Evolutionary conservation across 2,329 filamentous ascomycete genomes (phyloP), one percentile per base, ranked within the genome.

Genomic region (Diaporthe citrichinensis): DNA sequence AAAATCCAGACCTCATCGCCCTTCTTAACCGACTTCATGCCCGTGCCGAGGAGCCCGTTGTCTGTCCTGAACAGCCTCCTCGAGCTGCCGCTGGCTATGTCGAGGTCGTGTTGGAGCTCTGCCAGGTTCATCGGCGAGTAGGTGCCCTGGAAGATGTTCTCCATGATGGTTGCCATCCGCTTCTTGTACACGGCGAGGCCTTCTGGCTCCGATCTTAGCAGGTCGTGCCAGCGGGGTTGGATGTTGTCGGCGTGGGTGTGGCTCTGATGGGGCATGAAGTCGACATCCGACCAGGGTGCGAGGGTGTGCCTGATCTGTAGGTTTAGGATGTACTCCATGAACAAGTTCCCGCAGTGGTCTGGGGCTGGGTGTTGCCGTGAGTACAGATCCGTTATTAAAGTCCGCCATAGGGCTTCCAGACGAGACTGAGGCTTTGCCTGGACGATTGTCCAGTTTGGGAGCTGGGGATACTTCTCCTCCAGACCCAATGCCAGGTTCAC

Each of bases 21-120:
- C 15, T 20, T 31, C 28, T 3, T 15, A 6, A 72, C 31, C n/a
- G 74, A 76, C 46, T 67, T 53, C 46, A 73, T 51, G 23, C 74
- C 74, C 6, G 74, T 74, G 7, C 74, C 74, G 17, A 76, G 72
- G 4, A 74, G 55, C 17, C 55, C 72, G 9, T 67, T 58, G 17
- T 67, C 57, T 6, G 62, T 71, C 28, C 74, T 57, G 14, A 76
- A 76, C 25, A 76, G 36, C 23, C 74, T 58, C 41, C 44, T 68
- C n/a, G 69, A 71, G 23, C 51, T 58, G 17, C 74, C 74, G 31
- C 62, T 74, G 20, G 72, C 72, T 17, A 74, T 71, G 15, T 76
- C 74, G 15, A 76, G 65, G 39, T 76, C 74, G 46, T 76, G 74
- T 53, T 76, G 74, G n/a, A 76, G 74, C 65, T 76, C 62, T 17